phyloP scores from a whole-genome alignment of 805 yeast genomes.

The Dipodascus geniculatus region DNA sequence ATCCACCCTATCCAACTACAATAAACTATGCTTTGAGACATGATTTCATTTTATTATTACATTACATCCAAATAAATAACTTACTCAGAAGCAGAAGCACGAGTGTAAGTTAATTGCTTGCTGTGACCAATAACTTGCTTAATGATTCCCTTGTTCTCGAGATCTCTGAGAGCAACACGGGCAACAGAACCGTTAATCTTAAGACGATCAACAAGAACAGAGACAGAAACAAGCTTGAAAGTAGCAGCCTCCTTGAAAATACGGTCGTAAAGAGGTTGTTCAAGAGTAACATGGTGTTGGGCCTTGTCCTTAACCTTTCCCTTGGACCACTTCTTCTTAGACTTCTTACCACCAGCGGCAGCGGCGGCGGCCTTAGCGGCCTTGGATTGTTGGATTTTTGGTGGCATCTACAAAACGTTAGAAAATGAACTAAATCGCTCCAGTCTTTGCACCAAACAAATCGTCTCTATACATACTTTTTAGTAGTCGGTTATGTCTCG shows the following conservation, averaged over 20 bases:
- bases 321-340: conserved; percentile 99
- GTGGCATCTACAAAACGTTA: conserved; percentile 63
- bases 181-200: conserved; percentile 99
- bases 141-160: conserved; percentile 91
- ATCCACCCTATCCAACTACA: conserved; percentile 1
- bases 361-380: conserved; percentile 99
- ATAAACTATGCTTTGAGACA: background rate
- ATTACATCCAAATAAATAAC: conserved; percentile 17
- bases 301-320: conserved; percentile 99
- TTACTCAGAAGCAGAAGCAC: conserved; percentile 27
- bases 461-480: no score
- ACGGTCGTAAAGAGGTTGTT: conserved; percentile 98
- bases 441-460: no score
- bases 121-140: conserved; percentile 91
- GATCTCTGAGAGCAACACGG: conserved; percentile 93
- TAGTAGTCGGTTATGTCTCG: background rate
- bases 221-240: conserved; percentile 95
- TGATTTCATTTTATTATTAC: conserved; percentile 10
- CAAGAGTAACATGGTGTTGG: conserved; percentile 92
- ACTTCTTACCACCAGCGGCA: conserved; percentile 99
- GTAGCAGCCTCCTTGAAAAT: conserved; percentile 98
- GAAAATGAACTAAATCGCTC: no score
- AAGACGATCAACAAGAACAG: conserved; percentile 97
- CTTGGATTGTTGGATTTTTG: conserved; percentile 97
- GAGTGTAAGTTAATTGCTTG: conserved; percentile 85